phyloP scores from a whole-genome alignment of 2,329 filamentous ascomycete genomes.

The Aspergillus fumigatiaffinis region DNA sequence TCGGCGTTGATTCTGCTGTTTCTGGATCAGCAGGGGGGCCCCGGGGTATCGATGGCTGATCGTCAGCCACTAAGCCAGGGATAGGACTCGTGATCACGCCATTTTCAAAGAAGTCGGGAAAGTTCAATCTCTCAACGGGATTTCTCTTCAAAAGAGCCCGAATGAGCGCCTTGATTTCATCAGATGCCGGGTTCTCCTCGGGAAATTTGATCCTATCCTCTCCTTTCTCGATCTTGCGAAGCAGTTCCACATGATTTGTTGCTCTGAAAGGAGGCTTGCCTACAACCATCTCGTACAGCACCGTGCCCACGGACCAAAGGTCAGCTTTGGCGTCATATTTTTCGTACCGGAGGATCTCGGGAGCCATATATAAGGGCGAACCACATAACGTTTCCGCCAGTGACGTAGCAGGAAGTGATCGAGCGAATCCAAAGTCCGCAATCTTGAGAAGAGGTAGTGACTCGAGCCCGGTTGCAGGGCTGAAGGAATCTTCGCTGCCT shows the following conservation, averaged over 20 bases:
- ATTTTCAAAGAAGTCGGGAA: constrained; percentile 79
- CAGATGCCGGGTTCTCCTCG: constrained; percentile 64
- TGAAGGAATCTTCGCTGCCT: constrained; percentile 74
- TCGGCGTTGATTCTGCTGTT: constrained; percentile 9
- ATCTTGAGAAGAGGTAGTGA: constrained; percentile 95
- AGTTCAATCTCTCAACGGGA: constrained; percentile 78
- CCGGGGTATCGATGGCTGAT: constrained; percentile 46
- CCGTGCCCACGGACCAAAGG: constrained; percentile 95
- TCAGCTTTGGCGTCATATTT: constrained; percentile 97
- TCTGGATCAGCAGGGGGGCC: constrained; percentile 17
- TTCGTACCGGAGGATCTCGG: constrained; percentile 94
- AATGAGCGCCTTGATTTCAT: constrained; percentile 77
- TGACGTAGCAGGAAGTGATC: constrained; percentile 83
- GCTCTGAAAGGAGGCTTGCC: constrained; percentile 89
- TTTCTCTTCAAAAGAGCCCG: constrained; percentile 77
- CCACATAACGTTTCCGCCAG: constrained; percentile 95
- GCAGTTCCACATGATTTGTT: constrained; percentile 87
- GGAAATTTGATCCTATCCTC: constrained; percentile 84
- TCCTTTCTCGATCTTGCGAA: constrained; percentile 84
- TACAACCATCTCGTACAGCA: constrained; percentile 91
- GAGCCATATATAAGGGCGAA: constrained; percentile 97
- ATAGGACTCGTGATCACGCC: constrained; percentile 70
- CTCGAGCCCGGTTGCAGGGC: constrained; percentile 73
- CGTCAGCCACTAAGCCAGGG: constrained; percentile 75
- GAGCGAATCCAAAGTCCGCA: constrained; percentile 97